A percentile compares a stretch with the other conserved stretches of the same genome.
Evolutionary conservation across 768 basidiomycete genomes (phyloP).

Genomic region (Leccinum subgranulosum): DNA sequence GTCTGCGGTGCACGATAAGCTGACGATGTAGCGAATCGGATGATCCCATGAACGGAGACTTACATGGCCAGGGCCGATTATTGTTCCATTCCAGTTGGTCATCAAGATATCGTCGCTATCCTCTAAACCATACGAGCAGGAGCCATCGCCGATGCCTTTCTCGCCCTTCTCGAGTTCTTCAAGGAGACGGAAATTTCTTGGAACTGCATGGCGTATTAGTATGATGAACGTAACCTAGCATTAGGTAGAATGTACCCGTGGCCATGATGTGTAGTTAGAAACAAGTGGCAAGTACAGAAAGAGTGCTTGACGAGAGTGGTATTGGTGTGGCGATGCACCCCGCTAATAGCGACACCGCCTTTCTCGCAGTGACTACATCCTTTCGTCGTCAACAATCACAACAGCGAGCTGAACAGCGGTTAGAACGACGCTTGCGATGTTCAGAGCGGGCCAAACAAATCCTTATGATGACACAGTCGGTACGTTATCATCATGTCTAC

Average conservation of each 20-base stretch:
- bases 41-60: constrained; percentile 28
- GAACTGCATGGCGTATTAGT: constrained; percentile 55
- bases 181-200: constrained; percentile 92
- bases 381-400: constrained; percentile 15
- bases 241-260: constrained; percentile 39
- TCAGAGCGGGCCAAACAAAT: constrained; percentile 63
- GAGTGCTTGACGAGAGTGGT: background rate
- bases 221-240: background rate
- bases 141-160: constrained; percentile 98
- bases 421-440: constrained; percentile 46
- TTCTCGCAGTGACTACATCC: constrained; percentile 20
- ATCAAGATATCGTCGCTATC: constrained; percentile 96
- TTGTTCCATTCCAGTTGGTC: constrained; percentile 98
- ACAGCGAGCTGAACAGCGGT: constrained; percentile 7
- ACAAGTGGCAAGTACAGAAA: constrained; percentile 5
- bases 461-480: constrained; percentile 92
- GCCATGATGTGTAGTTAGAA: constrained; percentile 39
- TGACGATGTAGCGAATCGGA: constrained; percentile 12
- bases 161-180: constrained; percentile 99
- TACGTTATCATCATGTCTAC: constrained; percentile 39
- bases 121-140: constrained; percentile 94
- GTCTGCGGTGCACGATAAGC: constrained; percentile 50
- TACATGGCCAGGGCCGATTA: constrained; percentile 97
- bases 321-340: background rate
- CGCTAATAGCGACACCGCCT: constrained; percentile 30